A percentile compares a stretch with the other conserved stretches of the same genome.
Evolutionary conservation across 352 stramenopile genomes (phyloP).

Genomic region (Globisporangium middletonii): DNA sequence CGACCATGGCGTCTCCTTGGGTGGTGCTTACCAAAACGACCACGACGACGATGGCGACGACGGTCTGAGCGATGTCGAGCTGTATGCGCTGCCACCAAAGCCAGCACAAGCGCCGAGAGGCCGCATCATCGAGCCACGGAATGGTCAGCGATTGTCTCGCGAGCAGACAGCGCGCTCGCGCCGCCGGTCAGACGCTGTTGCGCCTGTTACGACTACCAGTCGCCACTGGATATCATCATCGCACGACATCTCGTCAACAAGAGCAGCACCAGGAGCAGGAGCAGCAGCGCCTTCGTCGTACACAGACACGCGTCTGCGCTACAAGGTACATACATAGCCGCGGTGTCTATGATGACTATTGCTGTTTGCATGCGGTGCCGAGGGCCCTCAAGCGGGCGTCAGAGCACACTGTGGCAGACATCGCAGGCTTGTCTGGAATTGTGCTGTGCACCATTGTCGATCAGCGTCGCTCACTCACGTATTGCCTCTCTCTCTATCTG

Average conservation of each 20-base stretch:
- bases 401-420: not conserved
- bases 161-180: no score
- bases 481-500: not conserved
- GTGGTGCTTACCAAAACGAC: not conserved
- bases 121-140: no score
- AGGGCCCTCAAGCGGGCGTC: not conserved
- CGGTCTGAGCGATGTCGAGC: not conserved
- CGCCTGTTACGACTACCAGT: no score
- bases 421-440: no score
- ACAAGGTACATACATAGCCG: not conserved
- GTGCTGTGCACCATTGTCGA: no score
- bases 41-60: conserved; percentile 4
- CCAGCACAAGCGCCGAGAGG: no score
- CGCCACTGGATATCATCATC: not conserved
- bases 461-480: not conserved
- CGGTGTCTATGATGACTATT: no score
- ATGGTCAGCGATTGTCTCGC: no score
- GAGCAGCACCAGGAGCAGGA: not conserved
- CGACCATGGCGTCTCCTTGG: conserved; percentile 15
- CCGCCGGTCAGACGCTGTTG: no score
- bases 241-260: not conserved
- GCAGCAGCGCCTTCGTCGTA: not conserved
- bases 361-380: no score
- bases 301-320: not conserved
- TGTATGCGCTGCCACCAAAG: no score